Percentiles rank a stretch among this genome's conserved stretches.
phyloP scores from a whole-genome alignment of 345 rosid genomes.

The Hypericum perforatum region DNA sequence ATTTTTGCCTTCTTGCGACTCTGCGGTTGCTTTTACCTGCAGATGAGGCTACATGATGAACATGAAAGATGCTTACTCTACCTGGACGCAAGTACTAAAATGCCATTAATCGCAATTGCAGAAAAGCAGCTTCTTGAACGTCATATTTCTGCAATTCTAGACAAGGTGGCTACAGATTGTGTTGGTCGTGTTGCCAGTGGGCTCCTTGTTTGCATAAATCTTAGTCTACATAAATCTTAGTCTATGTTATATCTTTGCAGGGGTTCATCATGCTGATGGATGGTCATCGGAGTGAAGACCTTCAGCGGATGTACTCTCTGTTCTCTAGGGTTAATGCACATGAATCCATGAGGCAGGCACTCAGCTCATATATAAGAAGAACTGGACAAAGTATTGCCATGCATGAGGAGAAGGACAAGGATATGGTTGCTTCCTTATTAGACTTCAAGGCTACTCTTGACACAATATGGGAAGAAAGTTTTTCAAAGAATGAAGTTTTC shows the following conservation, averaged over 20 bases:
- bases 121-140: conserved; percentile 88
- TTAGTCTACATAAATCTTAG: background rate
- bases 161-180: conserved; percentile 48
- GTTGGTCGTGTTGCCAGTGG: background rate
- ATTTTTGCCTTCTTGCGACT: conserved; percentile 1
- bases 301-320: conserved; percentile 67
- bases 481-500: conserved; percentile 79
- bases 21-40: conserved; percentile 18
- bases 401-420: conserved; percentile 99
- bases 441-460: conserved; percentile 93
- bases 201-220: conserved; percentile 2
- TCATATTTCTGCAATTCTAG: conserved; percentile 77
- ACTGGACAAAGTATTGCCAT: conserved; percentile 72
- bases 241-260: conserved; percentile 29
- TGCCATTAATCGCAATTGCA: conserved; percentile 69
- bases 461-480: conserved; percentile 85
- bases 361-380: conserved; percentile 65
- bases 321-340: conserved; percentile 74
- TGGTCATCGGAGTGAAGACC: conserved; percentile 86
- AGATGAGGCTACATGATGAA: conserved; percentile 92
- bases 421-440: conserved; percentile 77
- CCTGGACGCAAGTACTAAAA: conserved; percentile 77
- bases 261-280: conserved; percentile 87
- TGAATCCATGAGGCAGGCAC: conserved; percentile 75
- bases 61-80: conserved; percentile 90